These are phyloP conservation scores for Lipomyces yamanashiensis DNA, from an alignment of 805 yeast species.

Conservation along the genomic window DNA sequence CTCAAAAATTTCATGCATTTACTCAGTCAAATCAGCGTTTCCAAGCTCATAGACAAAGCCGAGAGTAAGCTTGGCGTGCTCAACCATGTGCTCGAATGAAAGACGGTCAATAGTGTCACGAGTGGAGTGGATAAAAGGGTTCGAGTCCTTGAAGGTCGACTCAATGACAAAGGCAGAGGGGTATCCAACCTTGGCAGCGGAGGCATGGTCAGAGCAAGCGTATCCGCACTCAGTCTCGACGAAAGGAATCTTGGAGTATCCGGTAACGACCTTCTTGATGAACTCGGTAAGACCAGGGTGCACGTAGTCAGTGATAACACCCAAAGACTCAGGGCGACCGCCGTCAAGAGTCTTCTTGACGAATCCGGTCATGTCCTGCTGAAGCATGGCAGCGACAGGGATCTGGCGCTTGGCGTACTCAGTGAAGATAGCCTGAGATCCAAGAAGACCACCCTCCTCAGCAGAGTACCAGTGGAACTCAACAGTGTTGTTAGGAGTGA, in stretches of 20 bases:
- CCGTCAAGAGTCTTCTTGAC: slow-evolving; percentile 55
- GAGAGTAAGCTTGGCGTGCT: slow-evolving; percentile 77
- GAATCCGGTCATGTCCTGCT: slow-evolving; percentile 94
- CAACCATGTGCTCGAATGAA: slow-evolving; percentile 75
- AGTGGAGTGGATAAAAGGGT: slow-evolving; percentile 74
- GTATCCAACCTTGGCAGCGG: slow-evolving; percentile 80
- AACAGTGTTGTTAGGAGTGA: slow-evolving; percentile 68
- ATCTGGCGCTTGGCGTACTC: slow-evolving; percentile 53
- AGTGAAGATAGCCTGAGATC: slow-evolving; percentile 78
- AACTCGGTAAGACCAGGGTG: slow-evolving; percentile 60
- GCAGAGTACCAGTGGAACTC: slow-evolving; percentile 96
- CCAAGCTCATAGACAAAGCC: slow-evolving; percentile 77
- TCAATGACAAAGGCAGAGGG: slow-evolving; percentile 87
- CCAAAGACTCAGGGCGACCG: slow-evolving; percentile 68
- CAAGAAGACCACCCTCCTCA: slow-evolving; percentile 90
- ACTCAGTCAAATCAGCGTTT: slow-evolving; percentile 42
- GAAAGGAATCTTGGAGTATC: slow-evolving; percentile 70
- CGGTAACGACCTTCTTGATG: slow-evolving; percentile 62
- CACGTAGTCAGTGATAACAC: slow-evolving; percentile 77
- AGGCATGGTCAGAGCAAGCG: slow-evolving; percentile 91
- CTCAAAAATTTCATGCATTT: not conserved
- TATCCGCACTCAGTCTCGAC: slow-evolving; percentile 84
- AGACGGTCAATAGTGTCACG: slow-evolving; percentile 82
- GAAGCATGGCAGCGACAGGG: slow-evolving; percentile 79
- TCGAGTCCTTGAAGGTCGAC: slow-evolving; percentile 64